Conservation (phyloP, 352 stramenopile genomes). For the Phytophthora syringae region DNA sequence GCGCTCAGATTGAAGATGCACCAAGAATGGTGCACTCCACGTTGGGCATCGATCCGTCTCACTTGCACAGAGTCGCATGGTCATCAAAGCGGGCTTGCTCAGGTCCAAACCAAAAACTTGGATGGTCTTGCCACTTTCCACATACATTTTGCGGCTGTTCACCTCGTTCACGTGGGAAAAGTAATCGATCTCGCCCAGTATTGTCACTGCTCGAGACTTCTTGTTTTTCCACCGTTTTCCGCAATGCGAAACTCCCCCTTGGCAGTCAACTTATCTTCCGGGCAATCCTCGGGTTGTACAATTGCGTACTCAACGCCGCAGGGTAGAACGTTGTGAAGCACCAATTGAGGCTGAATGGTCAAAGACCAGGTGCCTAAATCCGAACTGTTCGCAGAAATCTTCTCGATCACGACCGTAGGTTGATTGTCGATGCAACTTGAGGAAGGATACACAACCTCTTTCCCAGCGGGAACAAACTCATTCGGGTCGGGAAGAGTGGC, state of each 20-base stretch:
- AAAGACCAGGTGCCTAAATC: slow-evolving; percentile 74
- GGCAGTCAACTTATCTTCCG: slow-evolving; percentile 55
- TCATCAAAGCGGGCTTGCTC: slow-evolving; percentile 75
- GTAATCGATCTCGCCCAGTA: slow-evolving; percentile 63
- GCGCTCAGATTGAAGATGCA: slow-evolving; percentile 60
- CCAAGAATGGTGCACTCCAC: slow-evolving; percentile 72
- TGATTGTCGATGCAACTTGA: slow-evolving; percentile 83
- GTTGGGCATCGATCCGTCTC: slow-evolving; percentile 48
- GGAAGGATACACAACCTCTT: slow-evolving; percentile 75
- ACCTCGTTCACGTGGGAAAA: slow-evolving; percentile 82
- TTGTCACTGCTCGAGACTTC: slow-evolving; percentile 51
- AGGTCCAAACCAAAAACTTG: slow-evolving; percentile 85
- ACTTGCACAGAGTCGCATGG: slow-evolving; percentile 71
- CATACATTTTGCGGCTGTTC: slow-evolving; percentile 72
- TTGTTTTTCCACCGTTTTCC: slow-evolving; percentile 43
- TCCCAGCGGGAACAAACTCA: slow-evolving; percentile 54
- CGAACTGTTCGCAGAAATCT: slow-evolving; percentile 66
- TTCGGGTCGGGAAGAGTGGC: slow-evolving; percentile 55
- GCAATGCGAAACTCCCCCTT: slow-evolving; percentile 63
- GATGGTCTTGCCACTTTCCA: slow-evolving; percentile 83
- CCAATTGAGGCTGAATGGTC: slow-evolving; percentile 82
- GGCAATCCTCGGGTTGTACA: slow-evolving; percentile 81
- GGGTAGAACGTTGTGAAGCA: slow-evolving; percentile 84
- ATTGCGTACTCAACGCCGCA: slow-evolving; percentile 87
- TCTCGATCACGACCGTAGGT: slow-evolving; percentile 80